phyloP scores from a whole-genome alignment of 2,329 filamentous ascomycete genomes.

The Penicillium sp. region DNA sequence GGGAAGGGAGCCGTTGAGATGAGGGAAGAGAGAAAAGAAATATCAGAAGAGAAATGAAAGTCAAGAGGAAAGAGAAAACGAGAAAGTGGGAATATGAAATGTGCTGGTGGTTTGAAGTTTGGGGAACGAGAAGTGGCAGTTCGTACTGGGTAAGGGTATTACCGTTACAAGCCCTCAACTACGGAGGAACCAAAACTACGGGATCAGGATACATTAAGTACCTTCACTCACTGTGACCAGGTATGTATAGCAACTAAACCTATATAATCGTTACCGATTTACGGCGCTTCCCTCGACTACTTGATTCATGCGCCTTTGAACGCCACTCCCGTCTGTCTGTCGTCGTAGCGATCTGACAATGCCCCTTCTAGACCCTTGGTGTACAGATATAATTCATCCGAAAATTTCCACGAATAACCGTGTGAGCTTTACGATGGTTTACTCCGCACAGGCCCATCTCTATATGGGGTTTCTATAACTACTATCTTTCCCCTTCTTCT shows the following conservation, averaged over 20 bases:
- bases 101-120: constrained; percentile 1
- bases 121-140: background rate
- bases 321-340: constrained; percentile 10
- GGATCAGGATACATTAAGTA: background rate
- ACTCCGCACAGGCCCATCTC: constrained; percentile 3
- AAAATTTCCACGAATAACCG: background rate
- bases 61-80: constrained; percentile 1
- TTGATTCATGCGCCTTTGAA: constrained; percentile 3
- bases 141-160: background rate
- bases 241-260: background rate
- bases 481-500: background rate
- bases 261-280: constrained; percentile 12
- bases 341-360: background rate
- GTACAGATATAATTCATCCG: background rate
- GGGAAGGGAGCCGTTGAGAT: background rate
- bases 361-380: background rate
- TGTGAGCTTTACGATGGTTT: background rate
- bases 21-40: constrained; percentile 4
- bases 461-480: background rate
- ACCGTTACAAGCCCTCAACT: background rate
- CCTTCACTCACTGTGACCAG: background rate
- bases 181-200: background rate
- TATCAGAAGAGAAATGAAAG: background rate
- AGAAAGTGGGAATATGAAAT: constrained; percentile 12
- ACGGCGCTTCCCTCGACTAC: constrained; percentile 23